Evolutionary conservation across 2,329 filamentous ascomycete genomes (phyloP).

Genomic region (Fonsecaea nubica): DNA sequence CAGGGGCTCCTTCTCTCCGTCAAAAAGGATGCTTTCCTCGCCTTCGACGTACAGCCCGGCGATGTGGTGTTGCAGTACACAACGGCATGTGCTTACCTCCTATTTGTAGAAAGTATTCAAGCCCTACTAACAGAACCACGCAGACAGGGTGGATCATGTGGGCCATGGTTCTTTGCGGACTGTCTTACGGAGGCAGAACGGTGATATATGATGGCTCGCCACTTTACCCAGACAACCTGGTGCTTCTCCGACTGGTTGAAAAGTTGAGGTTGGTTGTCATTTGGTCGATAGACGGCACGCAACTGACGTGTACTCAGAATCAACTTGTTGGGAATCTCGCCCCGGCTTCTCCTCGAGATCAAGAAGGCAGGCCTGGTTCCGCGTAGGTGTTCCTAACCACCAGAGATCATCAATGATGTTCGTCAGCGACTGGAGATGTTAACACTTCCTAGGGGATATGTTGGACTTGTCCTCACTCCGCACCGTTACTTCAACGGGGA

Average conservation of each 20-base stretch:
- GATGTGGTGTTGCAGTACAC: constrained; percentile 64
- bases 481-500: constrained; percentile 2
- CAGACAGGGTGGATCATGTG: constrained; percentile 81
- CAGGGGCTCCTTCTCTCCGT: constrained; percentile 19
- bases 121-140: no score
- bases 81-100: constrained; percentile 45
- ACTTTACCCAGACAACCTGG: constrained; percentile 70
- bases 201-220: constrained; percentile 82
- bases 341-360: constrained; percentile 76
- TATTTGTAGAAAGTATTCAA: neutral
- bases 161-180: constrained; percentile 57
- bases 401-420: no score
- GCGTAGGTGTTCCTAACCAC: constrained; percentile 47
- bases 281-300: neutral
- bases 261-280: constrained; percentile 67
- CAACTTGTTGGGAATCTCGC: constrained; percentile 59
- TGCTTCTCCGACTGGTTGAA: constrained; percentile 69
- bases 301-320: constrained; percentile 44
- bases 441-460: neutral
- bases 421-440: no score
- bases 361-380: constrained; percentile 69
- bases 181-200: constrained; percentile 65
- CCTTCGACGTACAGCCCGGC: constrained; percentile 53
- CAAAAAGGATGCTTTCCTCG: constrained; percentile 65
- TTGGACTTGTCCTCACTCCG: constrained; percentile 9